Evolutionary conservation across 352 stramenopile genomes (phyloP), one percentile per base, ranked within the genome.

Genomic region (Pythium pyrilobum): DNA sequence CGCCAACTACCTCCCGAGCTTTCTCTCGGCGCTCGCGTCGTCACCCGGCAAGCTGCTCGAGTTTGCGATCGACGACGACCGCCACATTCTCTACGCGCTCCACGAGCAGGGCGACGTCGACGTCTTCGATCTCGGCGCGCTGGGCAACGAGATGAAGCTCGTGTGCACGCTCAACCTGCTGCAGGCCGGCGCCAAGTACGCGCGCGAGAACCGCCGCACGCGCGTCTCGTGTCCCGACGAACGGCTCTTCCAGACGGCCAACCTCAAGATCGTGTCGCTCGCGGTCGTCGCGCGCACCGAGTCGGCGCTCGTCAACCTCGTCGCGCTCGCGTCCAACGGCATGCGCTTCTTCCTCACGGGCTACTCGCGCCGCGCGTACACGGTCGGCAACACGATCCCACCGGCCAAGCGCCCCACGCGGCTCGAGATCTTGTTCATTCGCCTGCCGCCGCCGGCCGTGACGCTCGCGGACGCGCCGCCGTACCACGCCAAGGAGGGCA

Each of bases 301-400:
- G 55, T 92, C 81, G 15, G 73, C 81, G 43, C 77, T 86, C 12
- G 75, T 98, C n/a, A 96, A 84, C 29, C 72, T 97, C n/a, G 78
- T 98, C 9, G 92, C 89, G 12, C 69, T 98, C 12, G 96, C 89
- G 7, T 90, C 87, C 7, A 96, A 94, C 40, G 92, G 92, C n/a
- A 86, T 98, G 33, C 83, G 95, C 37, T 97, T 97, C 42, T 98
- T 97, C 65, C 64, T 98, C 18, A 96, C 90, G 0, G 87, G 75
- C 0, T 86, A 97, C 44, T 88, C 85, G n/a, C 68, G 80, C 5
- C 67, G 76, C 12, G 67, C 78, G 18, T 71, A 79, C 44, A 68
- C 67, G 23, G 63, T 72, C 9, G 70, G 54, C 12, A 71, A 64
- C 25, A 52, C 66, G 32, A 82, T 71, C 50, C 64, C 59, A 15